Evolutionary conservation across 768 basidiomycete species (phyloP), one percentile per base, ranked within the genome.

Genomic region (Tremella yokohamensis): DNA sequence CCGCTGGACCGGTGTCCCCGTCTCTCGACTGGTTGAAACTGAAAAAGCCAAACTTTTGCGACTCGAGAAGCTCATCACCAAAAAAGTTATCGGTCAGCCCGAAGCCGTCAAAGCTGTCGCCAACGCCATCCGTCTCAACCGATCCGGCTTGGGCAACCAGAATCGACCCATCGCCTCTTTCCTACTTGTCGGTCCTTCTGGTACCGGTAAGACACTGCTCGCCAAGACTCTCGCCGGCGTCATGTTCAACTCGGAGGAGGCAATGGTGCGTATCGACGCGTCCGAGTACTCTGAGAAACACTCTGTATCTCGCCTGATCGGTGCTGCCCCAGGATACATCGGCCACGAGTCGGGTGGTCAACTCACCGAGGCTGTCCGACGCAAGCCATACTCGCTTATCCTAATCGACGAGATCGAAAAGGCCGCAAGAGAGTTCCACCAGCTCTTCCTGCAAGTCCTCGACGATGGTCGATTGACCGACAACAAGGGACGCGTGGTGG

Each of bases 71-170:
- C 68, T 76, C 34, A 67, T 78, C 52, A 58, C 73, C 4, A 67
- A 68, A 45, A 69, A 70, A 44, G 73, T 76, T 49, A 87, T 98
- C 9, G 93, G 94, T 6, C 94, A 98, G 73, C 87, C 91, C 55
- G 87, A 94, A 53, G 77, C 77, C 9, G 72, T 77, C 50, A 70
- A 67, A 37, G 68, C 76, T 3, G 77, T 78, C 44, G 66, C 77
- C 37, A 78, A 78, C 50, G 77, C 76, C 12, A 76, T 78, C 42
- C 74, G 77, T 51, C 68, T 78, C 22, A 74, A 67, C 48, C 72
- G 77, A 52, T 74, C 72, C 25, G 77, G 77, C 11, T 58, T 78
- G 0, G 70, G 69, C 13, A 74, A 78, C 54, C 61, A 63, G 44
- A 76, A 74, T 49, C 66, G 75, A 52, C 77, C 77, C 2, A 78